A percentile compares a stretch with the other conserved stretches of the same genome.
phyloP scores from a whole-genome alignment of 139 green algal genomes.

The Zygnema cylindricum region DNA sequence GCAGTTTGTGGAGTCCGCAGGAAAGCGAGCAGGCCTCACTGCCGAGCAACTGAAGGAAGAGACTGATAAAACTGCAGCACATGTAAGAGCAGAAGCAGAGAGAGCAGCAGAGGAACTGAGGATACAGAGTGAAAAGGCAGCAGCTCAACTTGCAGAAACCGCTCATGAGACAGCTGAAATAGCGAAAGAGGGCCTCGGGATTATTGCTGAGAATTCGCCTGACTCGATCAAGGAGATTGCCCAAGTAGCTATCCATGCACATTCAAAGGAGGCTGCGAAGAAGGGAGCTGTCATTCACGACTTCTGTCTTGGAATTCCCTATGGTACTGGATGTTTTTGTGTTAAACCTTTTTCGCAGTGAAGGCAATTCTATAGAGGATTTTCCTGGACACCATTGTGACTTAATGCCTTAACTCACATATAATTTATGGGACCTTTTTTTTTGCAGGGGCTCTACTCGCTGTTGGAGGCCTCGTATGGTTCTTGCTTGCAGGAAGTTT shows the following conservation, averaged over 20 bases:
- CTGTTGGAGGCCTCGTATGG: slow-evolving; percentile 51
- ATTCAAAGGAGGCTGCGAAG: slow-evolving; percentile 34
- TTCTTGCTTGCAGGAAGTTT: slow-evolving; percentile 45
- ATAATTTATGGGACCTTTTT: too few relatives aligned
- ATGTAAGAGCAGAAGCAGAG: not conserved
- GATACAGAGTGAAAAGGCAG: not conserved
- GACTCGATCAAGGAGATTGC: slow-evolving; percentile 55
- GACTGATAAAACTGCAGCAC: not conserved
- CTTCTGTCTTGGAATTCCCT: slow-evolving; percentile 60
- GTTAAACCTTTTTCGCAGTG: too few relatives aligned
- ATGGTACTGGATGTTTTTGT: slow-evolving; percentile 44
- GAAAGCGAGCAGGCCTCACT: not conserved
- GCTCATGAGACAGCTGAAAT: slow-evolving; percentile 44
- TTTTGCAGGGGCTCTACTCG: slow-evolving; percentile 43
- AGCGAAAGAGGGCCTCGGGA: slow-evolving; percentile 27
- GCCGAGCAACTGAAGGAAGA: not conserved
- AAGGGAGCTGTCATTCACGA: slow-evolving; percentile 57
- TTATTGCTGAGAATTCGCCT: slow-evolving; percentile 26
- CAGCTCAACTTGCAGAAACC: not conserved
- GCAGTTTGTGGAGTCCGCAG: not conserved
- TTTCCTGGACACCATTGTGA: too few relatives aligned
- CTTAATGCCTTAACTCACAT: too few relatives aligned
- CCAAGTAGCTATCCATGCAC: slow-evolving; percentile 14
- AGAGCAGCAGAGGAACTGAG: not conserved
- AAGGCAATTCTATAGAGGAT: too few relatives aligned